Conservation (phyloP, 148 eudicot genomes). For the Agrostemma githago region DNA sequence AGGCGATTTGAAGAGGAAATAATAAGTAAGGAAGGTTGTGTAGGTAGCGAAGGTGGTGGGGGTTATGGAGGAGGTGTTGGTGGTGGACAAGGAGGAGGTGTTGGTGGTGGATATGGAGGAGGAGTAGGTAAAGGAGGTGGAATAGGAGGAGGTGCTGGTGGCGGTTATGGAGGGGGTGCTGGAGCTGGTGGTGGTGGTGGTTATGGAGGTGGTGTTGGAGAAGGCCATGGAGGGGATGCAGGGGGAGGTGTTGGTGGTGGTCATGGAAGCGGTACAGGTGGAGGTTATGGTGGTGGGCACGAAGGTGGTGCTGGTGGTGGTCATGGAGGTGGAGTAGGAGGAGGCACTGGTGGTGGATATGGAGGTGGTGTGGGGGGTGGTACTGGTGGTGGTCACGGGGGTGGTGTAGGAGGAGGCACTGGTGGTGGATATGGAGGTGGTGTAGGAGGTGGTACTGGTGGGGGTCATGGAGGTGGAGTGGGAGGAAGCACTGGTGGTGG, state of each 20-base stretch:
- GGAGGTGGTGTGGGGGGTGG: constrained; percentile 20
- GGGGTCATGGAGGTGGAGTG: constrained; percentile 4
- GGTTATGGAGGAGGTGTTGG: constrained; percentile 26
- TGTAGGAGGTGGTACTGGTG: constrained; percentile 11
- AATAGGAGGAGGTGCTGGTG: neutral
- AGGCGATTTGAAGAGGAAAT: constrained; percentile 24
- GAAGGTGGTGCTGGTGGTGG: constrained; percentile 18
- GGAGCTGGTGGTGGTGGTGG: constrained; percentile 25
- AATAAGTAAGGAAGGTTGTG: constrained; percentile 26
- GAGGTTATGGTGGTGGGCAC: constrained; percentile 2
- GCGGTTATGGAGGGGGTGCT: constrained; percentile 13
- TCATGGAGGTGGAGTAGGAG: neutral
- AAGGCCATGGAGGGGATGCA: constrained; percentile 6
- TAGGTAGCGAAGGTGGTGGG: constrained; percentile 20
- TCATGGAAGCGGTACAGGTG: neutral
- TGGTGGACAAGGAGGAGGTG: constrained; percentile 18
- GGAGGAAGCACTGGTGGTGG: constrained; percentile 22
- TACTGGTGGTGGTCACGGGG: constrained; percentile 6
- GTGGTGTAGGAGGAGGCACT: constrained; percentile 15
- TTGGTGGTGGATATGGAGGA: constrained; percentile 21
- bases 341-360: constrained; percentile 20
- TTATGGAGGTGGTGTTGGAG: constrained; percentile 16
- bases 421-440: constrained; percentile 17
- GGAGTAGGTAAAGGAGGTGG: constrained; percentile 16
- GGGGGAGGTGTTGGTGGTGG: constrained; percentile 11